phyloP scores from a whole-genome alignment of 495 filamentous ascomycete species.

The Penicillium riverlandense region DNA sequence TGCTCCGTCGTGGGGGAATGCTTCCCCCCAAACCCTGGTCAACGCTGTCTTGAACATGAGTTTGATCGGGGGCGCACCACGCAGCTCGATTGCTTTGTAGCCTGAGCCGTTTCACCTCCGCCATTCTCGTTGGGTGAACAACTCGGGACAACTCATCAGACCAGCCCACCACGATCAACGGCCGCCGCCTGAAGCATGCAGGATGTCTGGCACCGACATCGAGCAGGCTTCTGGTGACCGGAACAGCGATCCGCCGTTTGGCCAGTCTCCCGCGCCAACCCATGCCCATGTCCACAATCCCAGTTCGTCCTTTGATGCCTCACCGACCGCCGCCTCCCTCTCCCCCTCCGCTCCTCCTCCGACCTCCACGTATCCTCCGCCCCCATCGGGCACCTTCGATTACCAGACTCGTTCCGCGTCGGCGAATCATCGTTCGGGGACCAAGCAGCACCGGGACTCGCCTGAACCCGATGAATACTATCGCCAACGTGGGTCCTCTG shows the following conservation, averaged over 20 bases:
- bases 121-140: constrained; percentile 34
- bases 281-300: constrained; percentile 24
- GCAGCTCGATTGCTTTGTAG: constrained; percentile 37
- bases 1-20: not conserved
- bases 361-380: constrained; percentile 18
- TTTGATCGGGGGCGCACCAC: constrained; percentile 31
- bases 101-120: constrained; percentile 30
- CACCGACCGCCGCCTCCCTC: constrained; percentile 17
- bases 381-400: constrained; percentile 12
- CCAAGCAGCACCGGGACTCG: constrained; percentile 23
- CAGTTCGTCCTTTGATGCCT: constrained; percentile 13
- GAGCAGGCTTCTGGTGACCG: constrained; percentile 33
- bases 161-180: constrained; percentile 15
- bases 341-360: constrained; percentile 17
- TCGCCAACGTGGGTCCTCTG: constrained; percentile 26
- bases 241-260: constrained; percentile 27
- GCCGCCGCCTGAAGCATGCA: constrained; percentile 32
- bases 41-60: constrained; percentile 28
- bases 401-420: constrained; percentile 18
- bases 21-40: not conserved
- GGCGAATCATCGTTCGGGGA: constrained; percentile 10
- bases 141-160: constrained; percentile 41
- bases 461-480: constrained; percentile 51
- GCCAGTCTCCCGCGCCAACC: constrained; percentile 27
- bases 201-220: constrained; percentile 41